Conservation (phyloP, 169 alveolate species). For the Cryptosporidium ubiquitum region DNA sequence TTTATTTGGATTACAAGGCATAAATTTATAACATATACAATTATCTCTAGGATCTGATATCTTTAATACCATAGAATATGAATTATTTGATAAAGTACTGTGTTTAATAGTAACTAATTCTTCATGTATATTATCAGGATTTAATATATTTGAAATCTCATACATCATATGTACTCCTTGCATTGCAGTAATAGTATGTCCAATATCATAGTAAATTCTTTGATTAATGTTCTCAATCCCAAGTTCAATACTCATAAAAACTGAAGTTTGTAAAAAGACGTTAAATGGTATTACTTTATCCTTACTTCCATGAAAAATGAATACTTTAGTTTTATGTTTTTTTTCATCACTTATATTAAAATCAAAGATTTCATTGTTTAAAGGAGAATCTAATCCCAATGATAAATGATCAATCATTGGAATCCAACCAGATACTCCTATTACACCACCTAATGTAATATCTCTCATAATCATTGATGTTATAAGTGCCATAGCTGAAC, state of each 20-base stretch:
- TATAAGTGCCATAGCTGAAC: conserved; percentile 39
- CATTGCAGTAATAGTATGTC: conserved; percentile 16
- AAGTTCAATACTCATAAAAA: conserved; percentile 11
- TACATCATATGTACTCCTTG: conserved; percentile 26
- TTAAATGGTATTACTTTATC: conserved; percentile 17
- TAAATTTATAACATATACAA: neutral
- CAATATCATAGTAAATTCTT: conserved; percentile 14
- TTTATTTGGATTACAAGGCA: conserved; percentile 19
- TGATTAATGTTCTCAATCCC: conserved; percentile 20
- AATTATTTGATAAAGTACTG: neutral
- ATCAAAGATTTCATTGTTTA: conserved; percentile 27
- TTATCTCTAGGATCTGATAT: neutral
- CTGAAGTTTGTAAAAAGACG: conserved; percentile 13
- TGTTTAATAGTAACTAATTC: neutral
- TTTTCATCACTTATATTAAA: conserved; percentile 12
- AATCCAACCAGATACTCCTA: conserved; percentile 66
- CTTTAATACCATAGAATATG: conserved; percentile 22
- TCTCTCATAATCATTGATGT: conserved; percentile 26
- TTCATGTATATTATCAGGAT: conserved; percentile 9
- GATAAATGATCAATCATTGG: conserved; percentile 15
- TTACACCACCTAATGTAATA: conserved; percentile 43
- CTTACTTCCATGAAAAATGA: conserved; percentile 24
- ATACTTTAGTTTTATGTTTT: neutral
- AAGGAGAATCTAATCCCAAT: conserved; percentile 9
- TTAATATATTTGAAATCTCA: conserved; percentile 10